phyloP scores from a whole-genome alignment of 768 basidiomycete genomes.

The Rhodotorula diobovata region DNA sequence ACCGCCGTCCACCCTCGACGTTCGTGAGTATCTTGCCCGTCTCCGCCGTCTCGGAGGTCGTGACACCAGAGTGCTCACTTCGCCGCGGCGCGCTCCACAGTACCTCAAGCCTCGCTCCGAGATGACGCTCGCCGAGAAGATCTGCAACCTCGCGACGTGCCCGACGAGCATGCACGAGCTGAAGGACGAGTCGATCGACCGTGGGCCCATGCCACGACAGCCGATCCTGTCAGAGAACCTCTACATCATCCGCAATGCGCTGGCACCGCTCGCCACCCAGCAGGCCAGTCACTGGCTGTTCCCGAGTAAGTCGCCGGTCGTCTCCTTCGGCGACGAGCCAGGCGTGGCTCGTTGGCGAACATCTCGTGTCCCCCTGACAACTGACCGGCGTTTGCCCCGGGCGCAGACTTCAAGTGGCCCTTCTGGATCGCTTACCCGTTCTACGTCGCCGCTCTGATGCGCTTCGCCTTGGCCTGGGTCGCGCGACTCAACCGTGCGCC shows the following conservation, averaged over 20 bases:
- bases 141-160: slow-evolving; percentile 30
- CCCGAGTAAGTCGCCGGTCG: slow-evolving; percentile 6
- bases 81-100: not conserved
- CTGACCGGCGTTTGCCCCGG: no score
- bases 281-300: not conserved
- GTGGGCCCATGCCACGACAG: slow-evolving; percentile 13
- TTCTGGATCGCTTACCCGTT: slow-evolving; percentile 17
- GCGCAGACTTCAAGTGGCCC: slow-evolving; percentile 30
- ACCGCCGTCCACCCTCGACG: slow-evolving; percentile 12
- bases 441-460: slow-evolving; percentile 15
- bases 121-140: slow-evolving; percentile 22
- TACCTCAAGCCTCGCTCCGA: slow-evolving; percentile 23
- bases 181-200: slow-evolving; percentile 23
- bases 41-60: no score
- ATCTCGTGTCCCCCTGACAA: not conserved
- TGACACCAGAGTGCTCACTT: not conserved
- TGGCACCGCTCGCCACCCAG: slow-evolving; percentile 15
- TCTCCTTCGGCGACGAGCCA: no score
- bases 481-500: slow-evolving; percentile 7
- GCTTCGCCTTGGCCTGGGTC: slow-evolving; percentile 16
- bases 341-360: no score
- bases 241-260: slow-evolving; percentile 17
- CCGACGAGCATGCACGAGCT: slow-evolving; percentile 24
- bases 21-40: slow-evolving; percentile 1
- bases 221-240: slow-evolving; percentile 14